A percentile compares a stretch with the other conserved stretches of the same genome.
Evolutionary conservation across 2,329 filamentous ascomycete species (phyloP).

Genomic region (Zasmidium citrigriseum): DNA sequence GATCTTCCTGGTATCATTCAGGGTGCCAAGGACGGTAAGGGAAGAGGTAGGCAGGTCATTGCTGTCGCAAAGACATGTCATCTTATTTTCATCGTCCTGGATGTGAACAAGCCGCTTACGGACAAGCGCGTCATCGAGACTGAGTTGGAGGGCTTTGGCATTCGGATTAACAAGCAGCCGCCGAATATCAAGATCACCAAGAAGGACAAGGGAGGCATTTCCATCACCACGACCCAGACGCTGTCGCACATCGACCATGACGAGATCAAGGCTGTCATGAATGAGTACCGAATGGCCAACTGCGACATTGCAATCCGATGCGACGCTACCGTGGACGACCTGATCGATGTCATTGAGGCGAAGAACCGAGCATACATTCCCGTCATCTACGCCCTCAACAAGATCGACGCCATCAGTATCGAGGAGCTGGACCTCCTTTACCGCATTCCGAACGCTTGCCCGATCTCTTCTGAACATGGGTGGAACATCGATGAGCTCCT

Average conservation of each 20-base stretch:
- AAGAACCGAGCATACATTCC: slow-evolving; percentile 95
- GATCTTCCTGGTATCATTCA: slow-evolving; percentile 98
- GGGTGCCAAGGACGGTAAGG: slow-evolving; percentile 96
- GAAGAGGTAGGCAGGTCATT: slow-evolving; percentile 96
- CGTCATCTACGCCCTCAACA: slow-evolving; percentile 98
- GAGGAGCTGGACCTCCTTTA: slow-evolving; percentile 96
- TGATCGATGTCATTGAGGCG: slow-evolving; percentile 94
- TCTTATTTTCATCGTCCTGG: slow-evolving; percentile 96
- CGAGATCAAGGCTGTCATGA: slow-evolving; percentile 97
- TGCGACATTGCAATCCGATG: slow-evolving; percentile 97
- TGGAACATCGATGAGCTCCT: slow-evolving; percentile 98
- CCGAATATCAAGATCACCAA: slow-evolving; percentile 99
- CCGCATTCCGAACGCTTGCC: slow-evolving; percentile 93
- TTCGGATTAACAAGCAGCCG: slow-evolving; percentile 94
- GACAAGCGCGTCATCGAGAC: slow-evolving; percentile 95
- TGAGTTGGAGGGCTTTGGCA: slow-evolving; percentile 95
- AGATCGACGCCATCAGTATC: slow-evolving; percentile 97
- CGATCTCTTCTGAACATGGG: slow-evolving; percentile 90
- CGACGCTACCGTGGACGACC: slow-evolving; percentile 93
- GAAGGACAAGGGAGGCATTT: slow-evolving; percentile 97
- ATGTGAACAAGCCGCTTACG: slow-evolving; percentile 96
- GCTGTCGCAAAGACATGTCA: slow-evolving; percentile 98
- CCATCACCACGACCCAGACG: slow-evolving; percentile 91
- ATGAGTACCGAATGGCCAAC: slow-evolving; percentile 93
- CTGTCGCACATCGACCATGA: slow-evolving; percentile 90